Conservation (phyloP, 148 eudicot genomes). For the Talinum fruticosum region DNA sequence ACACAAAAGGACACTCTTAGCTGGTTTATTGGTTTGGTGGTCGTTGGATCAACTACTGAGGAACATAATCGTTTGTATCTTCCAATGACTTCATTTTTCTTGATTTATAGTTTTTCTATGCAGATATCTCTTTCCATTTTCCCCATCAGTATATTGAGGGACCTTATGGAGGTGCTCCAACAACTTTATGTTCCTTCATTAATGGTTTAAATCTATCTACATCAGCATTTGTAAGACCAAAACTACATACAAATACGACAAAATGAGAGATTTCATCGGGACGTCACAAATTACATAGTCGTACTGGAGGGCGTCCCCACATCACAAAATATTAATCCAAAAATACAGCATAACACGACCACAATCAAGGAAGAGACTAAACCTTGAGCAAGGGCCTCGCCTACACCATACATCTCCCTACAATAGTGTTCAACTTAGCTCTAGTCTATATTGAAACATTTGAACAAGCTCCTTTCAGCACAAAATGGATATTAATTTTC, state of each 20-base stretch:
- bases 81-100: neutral
- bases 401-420: neutral
- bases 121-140: neutral
- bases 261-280: neutral
- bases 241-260: too few relatives aligned
- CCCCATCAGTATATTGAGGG: neutral
- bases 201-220: too few relatives aligned
- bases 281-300: neutral
- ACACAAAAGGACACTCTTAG: neutral
- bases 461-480: neutral
- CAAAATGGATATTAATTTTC: neutral
- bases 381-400: neutral
- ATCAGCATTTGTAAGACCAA: neutral
- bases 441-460: neutral
- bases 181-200: too few relatives aligned
- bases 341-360: neutral
- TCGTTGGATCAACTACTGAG: slow-evolving; percentile 27
- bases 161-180: too few relatives aligned
- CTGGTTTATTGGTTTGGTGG: slow-evolving; percentile 10
- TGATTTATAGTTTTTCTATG: neutral
- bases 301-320: neutral
- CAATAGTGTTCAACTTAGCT: neutral
- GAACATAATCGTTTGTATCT: neutral
- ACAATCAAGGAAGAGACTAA: neutral
- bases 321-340: neutral